Base-by-base conservation (phyloP, 768 basidiomycete genomes). In the Mycena venus region DNA sequence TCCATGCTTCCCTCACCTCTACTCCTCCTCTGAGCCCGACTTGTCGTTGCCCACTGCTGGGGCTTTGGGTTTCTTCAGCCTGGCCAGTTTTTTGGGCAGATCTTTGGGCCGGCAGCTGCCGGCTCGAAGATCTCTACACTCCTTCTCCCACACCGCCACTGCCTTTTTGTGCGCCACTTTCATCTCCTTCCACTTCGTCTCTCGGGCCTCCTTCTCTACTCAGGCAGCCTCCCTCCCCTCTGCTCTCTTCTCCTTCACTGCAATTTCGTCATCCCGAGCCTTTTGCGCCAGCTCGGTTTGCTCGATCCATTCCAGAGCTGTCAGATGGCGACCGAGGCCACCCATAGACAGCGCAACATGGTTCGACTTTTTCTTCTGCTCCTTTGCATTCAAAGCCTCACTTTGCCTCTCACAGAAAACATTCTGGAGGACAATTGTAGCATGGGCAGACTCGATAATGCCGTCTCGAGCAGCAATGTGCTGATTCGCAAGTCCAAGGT, bases 381-480 rank as follows among this genome's bases (percentile, higher is more conserved):
- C 77, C 51, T 75, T 75, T 10, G 47, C 70, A 42, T 76, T 17
- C 32, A 80, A 69, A 9, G 80, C 44, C n/a, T 75, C 25, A 47
- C 76, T 78, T 38, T 75, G 56, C 56, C 75, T 80, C 40, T 55
- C 25, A 11, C 67, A 40, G 25, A 25, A 68, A 11, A 68, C 1
- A 68, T 77, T 40, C 67, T 81, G 80, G 38, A 80, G 62, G 12
- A 79, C 63, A 12, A 80, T 53, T 47, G 74, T 73, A 1, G 79
- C 80, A 56, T 78, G 53, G 4, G 58, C n/a, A 2, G 58, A 44
- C 59, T 80, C 75, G 32, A 72, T 71, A 6, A 77, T 77, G 34
- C 42, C 68, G 12, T 78, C 40, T 21, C 60, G 73, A 12, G 72
- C 77, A 11, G 25, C 32, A 23, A 76, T 62, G 29, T 76, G 72